These are phyloP conservation scores for Tetraselmis striata DNA, from an alignment of 139 green algal species.

Conservation along the genomic window DNA sequence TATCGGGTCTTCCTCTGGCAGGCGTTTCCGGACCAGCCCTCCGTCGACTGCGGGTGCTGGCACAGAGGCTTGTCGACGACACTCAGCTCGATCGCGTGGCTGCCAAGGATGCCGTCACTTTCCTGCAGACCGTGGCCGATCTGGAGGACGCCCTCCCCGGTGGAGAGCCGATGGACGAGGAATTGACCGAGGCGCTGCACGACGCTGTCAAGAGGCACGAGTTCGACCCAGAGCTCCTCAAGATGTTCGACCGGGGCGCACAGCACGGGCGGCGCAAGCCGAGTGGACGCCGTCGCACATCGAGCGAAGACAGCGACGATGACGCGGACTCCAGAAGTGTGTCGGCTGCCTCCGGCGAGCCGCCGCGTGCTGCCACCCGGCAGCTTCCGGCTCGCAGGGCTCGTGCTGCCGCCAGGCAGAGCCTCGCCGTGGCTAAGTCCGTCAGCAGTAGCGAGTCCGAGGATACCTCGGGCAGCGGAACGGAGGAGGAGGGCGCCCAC, in stretches of 20 bases:
- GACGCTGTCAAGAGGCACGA: neutral
- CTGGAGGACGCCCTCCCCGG: neutral
- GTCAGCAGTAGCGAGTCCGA: too few species aligned
- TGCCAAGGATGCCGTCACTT: neutral
- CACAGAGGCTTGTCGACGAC: neutral
- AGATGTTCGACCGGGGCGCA: neutral
- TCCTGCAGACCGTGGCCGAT: neutral
- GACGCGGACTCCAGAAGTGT: neutral
- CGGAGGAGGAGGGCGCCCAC: too few species aligned
- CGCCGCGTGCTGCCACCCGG: neutral
- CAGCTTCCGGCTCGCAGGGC: neutral
- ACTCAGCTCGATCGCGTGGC: neutral
- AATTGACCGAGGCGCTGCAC: neutral
- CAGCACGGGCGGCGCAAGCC: too few species aligned
- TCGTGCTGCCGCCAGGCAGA: neutral
- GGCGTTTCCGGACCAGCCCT: neutral
- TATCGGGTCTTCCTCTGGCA: neutral
- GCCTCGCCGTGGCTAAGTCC: neutral
- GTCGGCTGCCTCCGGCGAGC: neutral
- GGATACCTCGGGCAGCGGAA: too few species aligned
- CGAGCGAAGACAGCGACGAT: neutral
- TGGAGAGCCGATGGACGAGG: neutral
- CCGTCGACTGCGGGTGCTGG: neutral
- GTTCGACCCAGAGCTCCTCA: neutral
- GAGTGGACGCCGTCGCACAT: neutral